Evolutionary conservation across 768 basidiomycete species (phyloP).

Genomic region (Boletus vermiculosoides): DNA sequence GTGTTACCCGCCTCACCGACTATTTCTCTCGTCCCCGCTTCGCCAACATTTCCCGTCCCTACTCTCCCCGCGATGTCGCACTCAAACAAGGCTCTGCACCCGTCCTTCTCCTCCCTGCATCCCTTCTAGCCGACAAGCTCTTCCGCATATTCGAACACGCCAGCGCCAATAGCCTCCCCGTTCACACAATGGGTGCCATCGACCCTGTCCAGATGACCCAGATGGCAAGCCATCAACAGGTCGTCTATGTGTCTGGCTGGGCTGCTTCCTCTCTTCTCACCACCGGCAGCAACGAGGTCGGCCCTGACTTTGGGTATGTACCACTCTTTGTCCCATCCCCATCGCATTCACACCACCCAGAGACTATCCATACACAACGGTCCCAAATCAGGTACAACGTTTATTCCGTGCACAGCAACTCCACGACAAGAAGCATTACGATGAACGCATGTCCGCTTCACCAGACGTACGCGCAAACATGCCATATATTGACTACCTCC

Average conservation of each 20-base stretch:
- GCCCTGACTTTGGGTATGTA: conserved; percentile 80
- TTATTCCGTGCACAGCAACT: conserved; percentile 89
- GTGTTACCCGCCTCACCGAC: conserved; percentile 59
- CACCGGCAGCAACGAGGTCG: conserved; percentile 88
- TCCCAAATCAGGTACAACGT: conserved; percentile 92
- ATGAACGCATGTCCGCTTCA: conserved; percentile 71
- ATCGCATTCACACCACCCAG: conserved; percentile 35
- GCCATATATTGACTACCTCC: conserved; percentile 82
- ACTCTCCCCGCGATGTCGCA: conserved; percentile 75
- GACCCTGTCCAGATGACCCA: conserved; percentile 96
- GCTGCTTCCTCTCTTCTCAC: conserved; percentile 83
- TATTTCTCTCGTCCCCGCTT: conserved; percentile 83
- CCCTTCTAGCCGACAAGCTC: conserved; percentile 85
- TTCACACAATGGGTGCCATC: conserved; percentile 91
- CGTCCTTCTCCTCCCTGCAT: conserved; percentile 70
- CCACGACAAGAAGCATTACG: conserved; percentile 91
- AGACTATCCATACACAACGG: conserved; percentile 95
- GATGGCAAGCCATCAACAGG: conserved; percentile 84
- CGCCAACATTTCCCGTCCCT: conserved; percentile 69
- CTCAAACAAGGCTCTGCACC: conserved; percentile 89
- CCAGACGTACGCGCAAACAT: conserved; percentile 64
- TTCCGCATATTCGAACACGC: conserved; percentile 63
- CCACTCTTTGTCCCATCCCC: not conserved
- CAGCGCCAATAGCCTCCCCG: conserved; percentile 60
- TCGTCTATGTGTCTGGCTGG: conserved; percentile 93